Conservation (phyloP, 2,329 filamentous ascomycete genomes). For the Fusarium equiseti region DNA sequence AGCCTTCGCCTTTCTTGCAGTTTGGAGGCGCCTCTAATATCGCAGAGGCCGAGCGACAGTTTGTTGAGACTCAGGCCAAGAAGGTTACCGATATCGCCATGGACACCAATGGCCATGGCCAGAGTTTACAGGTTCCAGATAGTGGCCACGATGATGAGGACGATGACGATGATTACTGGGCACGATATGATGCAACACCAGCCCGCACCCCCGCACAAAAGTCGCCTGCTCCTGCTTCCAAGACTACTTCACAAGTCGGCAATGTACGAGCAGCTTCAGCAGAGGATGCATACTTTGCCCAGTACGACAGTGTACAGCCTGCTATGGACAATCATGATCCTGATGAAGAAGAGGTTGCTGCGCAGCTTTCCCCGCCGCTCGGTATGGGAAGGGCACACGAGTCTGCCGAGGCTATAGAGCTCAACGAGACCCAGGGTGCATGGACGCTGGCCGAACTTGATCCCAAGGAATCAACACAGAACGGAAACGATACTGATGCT, state of each 20-base stretch:
- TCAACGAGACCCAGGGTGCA: slow-evolving; percentile 50
- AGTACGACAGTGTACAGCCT: slow-evolving; percentile 82
- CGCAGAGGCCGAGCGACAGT: slow-evolving; percentile 71
- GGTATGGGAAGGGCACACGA: slow-evolving; percentile 39
- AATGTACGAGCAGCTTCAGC: slow-evolving; percentile 53
- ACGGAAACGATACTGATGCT: slow-evolving; percentile 50
- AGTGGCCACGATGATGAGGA: slow-evolving; percentile 61
- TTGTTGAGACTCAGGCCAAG: slow-evolving; percentile 52
- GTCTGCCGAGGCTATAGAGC: slow-evolving; percentile 36
- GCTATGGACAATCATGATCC: slow-evolving; percentile 85
- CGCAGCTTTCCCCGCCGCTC: slow-evolving; percentile 53
- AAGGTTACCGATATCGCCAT: slow-evolving; percentile 37
- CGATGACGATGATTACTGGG: slow-evolving; percentile 85
- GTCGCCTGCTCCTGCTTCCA: slow-evolving; percentile 69
- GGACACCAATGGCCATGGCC: slow-evolving; percentile 19
- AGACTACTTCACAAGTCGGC: slow-evolving; percentile 42
- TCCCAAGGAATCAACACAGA: slow-evolving; percentile 53
- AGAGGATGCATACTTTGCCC: slow-evolving; percentile 80
- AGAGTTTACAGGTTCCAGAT: slow-evolving; percentile 30
- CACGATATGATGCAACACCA: slow-evolving; percentile 79
- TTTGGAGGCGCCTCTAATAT: slow-evolving; percentile 66
- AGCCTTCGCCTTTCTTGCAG: slow-evolving; percentile 65
- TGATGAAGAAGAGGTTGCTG: slow-evolving; percentile 69
- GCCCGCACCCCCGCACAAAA: slow-evolving; percentile 72
- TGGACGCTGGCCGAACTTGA: slow-evolving; percentile 61